Evolutionary conservation across 257 asterid species (phyloP), one percentile per base, ranked within the genome.

Genomic region (Phtheirospermum japonicum): DNA sequence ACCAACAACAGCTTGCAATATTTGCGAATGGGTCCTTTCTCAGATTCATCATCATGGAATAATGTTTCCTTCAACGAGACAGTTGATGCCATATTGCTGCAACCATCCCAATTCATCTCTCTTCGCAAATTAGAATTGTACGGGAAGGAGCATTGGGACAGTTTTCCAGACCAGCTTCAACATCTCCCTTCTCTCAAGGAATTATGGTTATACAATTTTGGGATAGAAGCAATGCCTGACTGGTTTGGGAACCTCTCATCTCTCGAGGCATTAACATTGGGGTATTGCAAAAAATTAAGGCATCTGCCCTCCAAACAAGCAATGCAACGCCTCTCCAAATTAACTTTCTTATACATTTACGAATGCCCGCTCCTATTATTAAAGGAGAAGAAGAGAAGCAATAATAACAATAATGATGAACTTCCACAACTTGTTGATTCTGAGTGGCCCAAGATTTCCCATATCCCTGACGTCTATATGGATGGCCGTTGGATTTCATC

Each of bases 401-500:
- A 23, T 23, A 23, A 23, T 23, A 3, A 23, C 3, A 14, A 13
- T 46, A 3, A 9, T 10, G 16, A 12, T 5, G 20, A 46, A 16
- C 1, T 4, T 13, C 52, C 6, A 46, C 6, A 19, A 13, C 9
- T 14, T 42, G 49, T 13, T 46, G 52, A 46, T 46, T 46, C 52
- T 46, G 52, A 46, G 52, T 46, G 52, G 52, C 52, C 19, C 52
- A 46, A 46, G 12, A 46, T 46, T 46, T 46, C 52, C 20, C 52
- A 46, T 46, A 46, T 46, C 52, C n/a, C n/a, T n/a, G n/a, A n/a
- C n/a, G n/a, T n/a, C n/a, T n/a, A n/a, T n/a, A n/a, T n/a, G n/a
- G n/a, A n/a, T n/a, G n/a, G n/a, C n/a, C n/a, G n/a, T n/a, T n/a
- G n/a, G n/a, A n/a, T n/a, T n/a, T n/a, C n/a, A n/a, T n/a, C n/a